Evolutionary conservation across 2,329 filamentous ascomycete species (phyloP), one percentile per base, ranked within the genome.

Genomic region (Alternaria gansuensis): DNA sequence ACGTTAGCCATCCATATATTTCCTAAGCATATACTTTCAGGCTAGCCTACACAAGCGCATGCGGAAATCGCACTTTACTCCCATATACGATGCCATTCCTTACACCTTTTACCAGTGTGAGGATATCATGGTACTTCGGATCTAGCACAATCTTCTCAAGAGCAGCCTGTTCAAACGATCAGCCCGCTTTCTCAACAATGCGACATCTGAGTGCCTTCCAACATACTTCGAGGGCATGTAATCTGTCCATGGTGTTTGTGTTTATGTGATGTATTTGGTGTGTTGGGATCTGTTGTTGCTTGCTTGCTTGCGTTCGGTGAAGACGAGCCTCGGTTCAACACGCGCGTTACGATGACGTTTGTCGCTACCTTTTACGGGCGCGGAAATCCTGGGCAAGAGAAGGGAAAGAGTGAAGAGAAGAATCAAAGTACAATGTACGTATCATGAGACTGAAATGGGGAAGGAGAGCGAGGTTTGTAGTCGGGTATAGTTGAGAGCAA

Each of bases 81-180:
- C 95, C 95, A 81, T 99, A 99, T 64, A 99, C 92, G 66, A 93
- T 89, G 78, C 95, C 95, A 87, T 98, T 99, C 80, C 95, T 92
- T 67, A 95, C 90, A 72, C 88, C 92, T 85, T 99, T 99, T 78
- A 97, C 78, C 67, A 99, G 84, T 57, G 91, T 87, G 62, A 99
- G 86, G 55, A 93, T 77, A 71, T 95, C 92, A 72, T 95, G 92
- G 80, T 97, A 91, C 67, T 87, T 85, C 5, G 93, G 93, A 76
- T 98, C 88, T 62, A 95, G 86, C 67, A 93, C 83, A 56, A 97
- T 84, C 68, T 85, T 85, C 81, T 96, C 92, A 69, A 93, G 81
- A 62, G 85, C 83, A 68, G 84, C 82, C 90, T 94, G 71, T 29
- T n/a, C 1, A 4, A 31, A 11, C 2, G 3, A 3, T 71, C 28